Conservation (phyloP, 2,329 filamentous ascomycete species). For the Orbilia oligospora region DNA sequence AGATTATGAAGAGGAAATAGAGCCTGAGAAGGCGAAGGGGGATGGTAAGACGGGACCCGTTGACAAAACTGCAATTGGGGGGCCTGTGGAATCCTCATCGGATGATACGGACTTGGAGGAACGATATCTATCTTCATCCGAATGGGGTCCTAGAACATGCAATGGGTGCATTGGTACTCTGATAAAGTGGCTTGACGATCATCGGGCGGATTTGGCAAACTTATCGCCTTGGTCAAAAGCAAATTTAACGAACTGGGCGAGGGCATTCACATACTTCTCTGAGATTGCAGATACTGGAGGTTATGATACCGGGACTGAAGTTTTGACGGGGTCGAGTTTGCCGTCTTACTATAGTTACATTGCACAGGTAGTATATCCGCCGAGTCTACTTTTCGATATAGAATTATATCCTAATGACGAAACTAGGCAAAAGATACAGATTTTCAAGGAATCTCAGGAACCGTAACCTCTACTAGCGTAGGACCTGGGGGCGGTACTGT, state of each 20-base stretch:
- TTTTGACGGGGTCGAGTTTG: conserved; percentile 30
- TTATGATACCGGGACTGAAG: conserved; percentile 36
- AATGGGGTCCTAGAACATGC: conserved; percentile 30
- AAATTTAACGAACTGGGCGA: conserved; percentile 56
- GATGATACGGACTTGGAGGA: conserved; percentile 15
- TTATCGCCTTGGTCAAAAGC: conserved; percentile 37
- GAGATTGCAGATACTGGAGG: conserved; percentile 39
- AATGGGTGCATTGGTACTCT: conserved; percentile 28
- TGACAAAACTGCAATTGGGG: conserved; percentile 13
- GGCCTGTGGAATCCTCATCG: conserved; percentile 11
- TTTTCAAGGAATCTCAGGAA: not conserved
- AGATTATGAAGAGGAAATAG: conserved; percentile 28
- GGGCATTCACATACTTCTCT: conserved; percentile 46
- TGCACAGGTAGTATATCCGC: conserved; percentile 35
- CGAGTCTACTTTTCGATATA: too few species aligned
- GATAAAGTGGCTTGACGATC: conserved; percentile 38
- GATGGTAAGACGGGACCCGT: conserved; percentile 31
- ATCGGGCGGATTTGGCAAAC: conserved; percentile 9
- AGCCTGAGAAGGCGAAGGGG: not conserved
- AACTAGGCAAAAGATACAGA: conserved; percentile 29
- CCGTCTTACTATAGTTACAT: conserved; percentile 41
- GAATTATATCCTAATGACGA: not conserved
- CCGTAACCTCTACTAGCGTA: not conserved
- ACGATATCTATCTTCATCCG: conserved; percentile 13
- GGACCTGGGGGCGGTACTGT: not conserved